Evolutionary conservation across 345 rosid genomes (phyloP).

Genomic region (Citrus sp.): DNA sequence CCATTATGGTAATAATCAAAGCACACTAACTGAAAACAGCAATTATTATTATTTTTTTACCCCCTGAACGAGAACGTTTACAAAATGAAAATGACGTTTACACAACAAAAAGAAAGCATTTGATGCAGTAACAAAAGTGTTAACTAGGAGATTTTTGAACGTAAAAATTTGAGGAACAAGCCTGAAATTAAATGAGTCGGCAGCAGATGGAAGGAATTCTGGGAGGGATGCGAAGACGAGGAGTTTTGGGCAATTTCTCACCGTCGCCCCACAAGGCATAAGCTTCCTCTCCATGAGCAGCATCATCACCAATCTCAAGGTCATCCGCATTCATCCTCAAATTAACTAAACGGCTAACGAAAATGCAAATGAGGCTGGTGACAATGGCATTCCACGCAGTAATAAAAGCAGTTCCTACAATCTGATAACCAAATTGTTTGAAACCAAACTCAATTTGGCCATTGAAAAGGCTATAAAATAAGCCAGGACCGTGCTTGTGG

Average conservation of each 20-base stretch:
- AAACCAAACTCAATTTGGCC: slow-evolving; percentile 20
- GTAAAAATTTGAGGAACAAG: too few species aligned
- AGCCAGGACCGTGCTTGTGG: slow-evolving; percentile 26
- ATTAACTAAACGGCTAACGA: slow-evolving; percentile 39
- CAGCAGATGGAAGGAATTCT: slow-evolving; percentile 27
- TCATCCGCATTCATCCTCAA: slow-evolving; percentile 58
- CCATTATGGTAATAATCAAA: neutral
- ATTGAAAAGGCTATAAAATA: slow-evolving; percentile 28
- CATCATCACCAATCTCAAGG: slow-evolving; percentile 63
- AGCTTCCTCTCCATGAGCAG: slow-evolving; percentile 65
- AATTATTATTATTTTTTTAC: neutral
- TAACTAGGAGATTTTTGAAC: neutral
- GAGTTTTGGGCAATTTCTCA: slow-evolving; percentile 24
- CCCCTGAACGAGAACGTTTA: neutral
- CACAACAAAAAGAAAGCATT: neutral
- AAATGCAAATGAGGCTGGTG: slow-evolving; percentile 51
- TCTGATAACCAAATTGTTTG: slow-evolving; percentile 34
- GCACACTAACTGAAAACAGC: neutral
- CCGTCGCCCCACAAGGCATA: slow-evolving; percentile 54
- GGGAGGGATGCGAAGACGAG: slow-evolving; percentile 11
- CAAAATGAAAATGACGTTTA: neutral
- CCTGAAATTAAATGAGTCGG: neutral
- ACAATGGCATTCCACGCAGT: slow-evolving; percentile 37
- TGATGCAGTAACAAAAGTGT: neutral
- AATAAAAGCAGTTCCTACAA: slow-evolving; percentile 41